Evolutionary conservation across 2,329 filamentous ascomycete genomes (phyloP).

Genomic region (Trichoderma koningii): DNA sequence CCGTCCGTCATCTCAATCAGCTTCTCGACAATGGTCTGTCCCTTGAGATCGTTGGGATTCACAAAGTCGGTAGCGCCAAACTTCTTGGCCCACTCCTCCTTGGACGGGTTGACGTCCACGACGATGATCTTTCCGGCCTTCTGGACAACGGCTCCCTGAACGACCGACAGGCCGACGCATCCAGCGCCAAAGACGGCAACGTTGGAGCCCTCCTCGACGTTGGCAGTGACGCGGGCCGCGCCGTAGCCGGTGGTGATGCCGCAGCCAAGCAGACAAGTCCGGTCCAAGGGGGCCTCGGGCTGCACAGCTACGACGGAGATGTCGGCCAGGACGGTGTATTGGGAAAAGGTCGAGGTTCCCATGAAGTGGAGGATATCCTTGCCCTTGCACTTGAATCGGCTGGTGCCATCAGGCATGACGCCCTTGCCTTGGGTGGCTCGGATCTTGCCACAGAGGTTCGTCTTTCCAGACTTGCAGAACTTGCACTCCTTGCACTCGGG

Average conservation of each 20-base stretch:
- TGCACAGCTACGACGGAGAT: slow-evolving; percentile 97
- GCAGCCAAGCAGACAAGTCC: slow-evolving; percentile 92
- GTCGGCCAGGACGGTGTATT: slow-evolving; percentile 98
- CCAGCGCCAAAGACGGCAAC: slow-evolving; percentile 93
- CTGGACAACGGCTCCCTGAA: slow-evolving; percentile 88
- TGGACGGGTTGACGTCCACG: slow-evolving; percentile 76
- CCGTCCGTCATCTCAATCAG: slow-evolving; percentile 97
- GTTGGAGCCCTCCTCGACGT: slow-evolving; percentile 85
- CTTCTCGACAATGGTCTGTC: slow-evolving; percentile 84
- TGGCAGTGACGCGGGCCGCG: slow-evolving; percentile 89
- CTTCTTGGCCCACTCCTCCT: slow-evolving; percentile 90
- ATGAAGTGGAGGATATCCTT: slow-evolving; percentile 98
- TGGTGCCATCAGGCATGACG: slow-evolving; percentile 95
- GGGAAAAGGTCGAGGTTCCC: slow-evolving; percentile 97
- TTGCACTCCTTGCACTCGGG: slow-evolving; percentile 98
- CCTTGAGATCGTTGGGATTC: slow-evolving; percentile 79
- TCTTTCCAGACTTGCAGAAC: slow-evolving; percentile 99
- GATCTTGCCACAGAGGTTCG: slow-evolving; percentile 98
- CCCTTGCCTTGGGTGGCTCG: slow-evolving; percentile 93
- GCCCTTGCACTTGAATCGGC: slow-evolving; percentile 91
- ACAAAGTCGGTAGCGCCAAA: slow-evolving; percentile 97
- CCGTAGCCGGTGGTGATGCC: slow-evolving; percentile 99
- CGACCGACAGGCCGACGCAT: slow-evolving; percentile 91
- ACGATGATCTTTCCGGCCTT: slow-evolving; percentile 77
- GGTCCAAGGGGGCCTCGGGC: slow-evolving; percentile 88